Evolutionary conservation across 129 eudicot genomes (phyloP), one percentile per base, ranked within the genome.

Genomic region (Logfia minima): DNA sequence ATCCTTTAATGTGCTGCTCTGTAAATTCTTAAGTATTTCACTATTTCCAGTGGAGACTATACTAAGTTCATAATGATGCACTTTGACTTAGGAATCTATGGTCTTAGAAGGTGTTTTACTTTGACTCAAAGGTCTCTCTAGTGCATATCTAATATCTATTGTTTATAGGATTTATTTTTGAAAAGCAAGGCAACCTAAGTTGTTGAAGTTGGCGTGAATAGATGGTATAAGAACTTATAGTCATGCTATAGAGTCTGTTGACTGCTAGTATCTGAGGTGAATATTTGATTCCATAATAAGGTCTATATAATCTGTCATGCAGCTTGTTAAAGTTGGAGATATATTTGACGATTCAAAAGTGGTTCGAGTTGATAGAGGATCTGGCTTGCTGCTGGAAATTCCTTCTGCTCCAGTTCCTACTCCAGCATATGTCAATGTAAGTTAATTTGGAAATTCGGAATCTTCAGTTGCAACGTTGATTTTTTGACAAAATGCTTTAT

Each of bases 371-470:
- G 98, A 94, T 79, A 91, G 77, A 79, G 92, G 96, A 58, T 79
- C 82, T 4, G 98, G 98, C 74, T 77, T 94, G 71, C 86, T 94
- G 75, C 79, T 94, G 75, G 93, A 86, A 83, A 56, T 94, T 60
- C 98, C 97, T 60, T 76, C 93, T 56, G 52, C 52, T 61, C 98
- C 98, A 32, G 62, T 78, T 77, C 92, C 97, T 58, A 91, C 96
- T 77, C 98, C 98, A 58, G 90, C 97, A 56, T 89, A 84, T 83
- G 98, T 94, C 48, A 83, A 77, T 82, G 98, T 94, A 89, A 78
- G 96, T 85, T 53, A 34, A 21, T 66, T 39, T 69, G 72, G 45
- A 1, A 56, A 16, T 35, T 64, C 26, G 26, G 26, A 24, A 24
- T 24, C 26, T 24, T 61, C n/a, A 34, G 68, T 64, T 59, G 43